Evolutionary conservation across 129 eudicot species (phyloP).

Genomic region (Escallonia rubra): DNA sequence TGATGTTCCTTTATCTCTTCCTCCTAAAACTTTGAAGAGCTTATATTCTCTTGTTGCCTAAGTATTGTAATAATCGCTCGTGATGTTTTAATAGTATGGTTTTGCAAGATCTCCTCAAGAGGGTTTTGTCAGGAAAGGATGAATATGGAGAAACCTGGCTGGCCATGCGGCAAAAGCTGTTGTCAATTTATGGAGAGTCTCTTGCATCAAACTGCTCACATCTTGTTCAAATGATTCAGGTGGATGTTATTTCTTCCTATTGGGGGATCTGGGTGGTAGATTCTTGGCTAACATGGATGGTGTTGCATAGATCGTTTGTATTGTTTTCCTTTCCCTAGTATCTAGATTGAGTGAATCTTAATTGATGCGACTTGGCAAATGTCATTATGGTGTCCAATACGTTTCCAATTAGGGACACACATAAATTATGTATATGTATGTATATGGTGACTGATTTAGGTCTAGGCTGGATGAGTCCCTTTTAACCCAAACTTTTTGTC

Average conservation of each 20-base stretch:
- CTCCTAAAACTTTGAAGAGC: neutral
- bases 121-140: conserved; percentile 44
- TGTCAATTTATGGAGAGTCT: conserved; percentile 62
- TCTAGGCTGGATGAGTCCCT: too few species aligned
- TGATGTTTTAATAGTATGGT: conserved; percentile 60
- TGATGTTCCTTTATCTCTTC: neutral
- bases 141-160: conserved; percentile 64
- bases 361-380: neutral
- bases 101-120: conserved; percentile 81
- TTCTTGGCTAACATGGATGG: neutral
- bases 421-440: too few species aligned
- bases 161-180: conserved; percentile 50
- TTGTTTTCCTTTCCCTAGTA: neutral
- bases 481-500: too few species aligned
- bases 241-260: conserved; percentile 27
- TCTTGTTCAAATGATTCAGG: conserved; percentile 87
- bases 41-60: conserved; percentile 16
- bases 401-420: too few species aligned
- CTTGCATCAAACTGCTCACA: conserved; percentile 65
- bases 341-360: neutral
- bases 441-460: too few species aligned
- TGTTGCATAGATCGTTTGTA: neutral
- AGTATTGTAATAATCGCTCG: conserved; percentile 26
- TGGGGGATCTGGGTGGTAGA: neutral
- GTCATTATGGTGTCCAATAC: too few species aligned